Evolutionary conservation across 163 green algal genomes (phyloP).

Genomic region (Volvox carteri): DNA sequence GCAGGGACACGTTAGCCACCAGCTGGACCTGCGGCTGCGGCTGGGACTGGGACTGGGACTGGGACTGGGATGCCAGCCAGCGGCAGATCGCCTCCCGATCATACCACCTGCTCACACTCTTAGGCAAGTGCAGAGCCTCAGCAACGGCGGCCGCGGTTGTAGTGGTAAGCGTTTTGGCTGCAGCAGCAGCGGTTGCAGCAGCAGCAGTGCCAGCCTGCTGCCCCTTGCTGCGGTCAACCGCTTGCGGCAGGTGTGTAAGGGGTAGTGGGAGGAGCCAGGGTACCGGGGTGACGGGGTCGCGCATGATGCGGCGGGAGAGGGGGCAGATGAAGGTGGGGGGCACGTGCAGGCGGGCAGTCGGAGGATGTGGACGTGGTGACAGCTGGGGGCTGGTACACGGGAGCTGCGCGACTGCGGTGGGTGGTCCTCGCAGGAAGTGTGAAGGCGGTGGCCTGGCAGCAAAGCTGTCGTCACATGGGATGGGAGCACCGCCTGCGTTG

Average conservation of each 20-base stretch:
- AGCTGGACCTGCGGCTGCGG: not conserved
- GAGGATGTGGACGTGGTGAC: not conserved
- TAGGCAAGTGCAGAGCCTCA: not conserved
- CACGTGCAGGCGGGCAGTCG: slow-evolving; percentile 3
- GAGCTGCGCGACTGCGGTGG: too few relatives aligned
- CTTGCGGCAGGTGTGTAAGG: not conserved
- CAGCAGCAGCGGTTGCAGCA: too few relatives aligned
- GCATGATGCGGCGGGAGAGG: slow-evolving; percentile 8
- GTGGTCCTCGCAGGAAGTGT: too few relatives aligned
- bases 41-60: not conserved
- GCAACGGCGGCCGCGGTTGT: too few relatives aligned
- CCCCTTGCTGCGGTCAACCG: too few relatives aligned
- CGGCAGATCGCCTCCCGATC: not conserved
- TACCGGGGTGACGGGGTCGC: slow-evolving; percentile 20
- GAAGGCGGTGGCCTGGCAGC: too few relatives aligned
- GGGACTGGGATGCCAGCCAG: not conserved
- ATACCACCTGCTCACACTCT: not conserved
- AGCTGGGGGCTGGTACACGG: too few relatives aligned
- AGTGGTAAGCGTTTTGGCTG: too few relatives aligned
- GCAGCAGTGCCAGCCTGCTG: too few relatives aligned
- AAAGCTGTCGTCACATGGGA: too few relatives aligned
- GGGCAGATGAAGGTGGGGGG: slow-evolving; percentile 27
- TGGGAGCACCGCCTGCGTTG: too few relatives aligned
- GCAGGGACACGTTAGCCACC: slow-evolving; percentile 30
- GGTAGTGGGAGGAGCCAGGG: not conserved